Percentiles rank a stretch among this genome's conserved stretches.
Evolutionary conservation across 805 yeast genomes (phyloP).

Genomic region (Phaffomyces opuntiae): DNA sequence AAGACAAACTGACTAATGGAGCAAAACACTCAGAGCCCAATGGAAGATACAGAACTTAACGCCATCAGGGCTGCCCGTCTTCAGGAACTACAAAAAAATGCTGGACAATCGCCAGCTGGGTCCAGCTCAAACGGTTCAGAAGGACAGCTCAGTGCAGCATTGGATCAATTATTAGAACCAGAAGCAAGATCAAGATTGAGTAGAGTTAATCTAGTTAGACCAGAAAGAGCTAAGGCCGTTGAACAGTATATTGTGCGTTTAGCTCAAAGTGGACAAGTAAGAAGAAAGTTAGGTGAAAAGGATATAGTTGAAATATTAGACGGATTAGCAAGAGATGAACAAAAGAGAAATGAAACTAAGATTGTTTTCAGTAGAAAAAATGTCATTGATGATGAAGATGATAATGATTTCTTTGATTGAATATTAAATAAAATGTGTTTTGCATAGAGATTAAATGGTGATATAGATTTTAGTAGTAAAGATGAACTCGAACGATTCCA

Average conservation of each 20-base stretch:
- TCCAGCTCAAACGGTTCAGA: not conserved
- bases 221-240: slow-evolving; percentile 85
- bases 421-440: too few species aligned
- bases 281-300: slow-evolving; percentile 66
- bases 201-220: slow-evolving; percentile 81
- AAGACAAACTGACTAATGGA: too few species aligned
- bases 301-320: slow-evolving; percentile 81
- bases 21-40: slow-evolving; percentile 18
- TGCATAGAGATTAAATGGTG: too few species aligned
- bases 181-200: slow-evolving; percentile 83
- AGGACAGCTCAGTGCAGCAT: slow-evolving; percentile 17
- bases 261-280: slow-evolving; percentile 69
- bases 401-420: slow-evolving; percentile 41
- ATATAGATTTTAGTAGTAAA: too few species aligned
- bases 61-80: slow-evolving; percentile 93
- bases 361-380: slow-evolving; percentile 36
- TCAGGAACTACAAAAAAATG: slow-evolving; percentile 65
- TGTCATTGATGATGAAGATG: slow-evolving; percentile 20
- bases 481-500: too few species aligned
- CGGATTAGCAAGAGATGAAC: slow-evolving; percentile 71
- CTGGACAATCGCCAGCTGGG: slow-evolving; percentile 24
- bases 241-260: slow-evolving; percentile 71
- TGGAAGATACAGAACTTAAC: slow-evolving; percentile 84
- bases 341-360: slow-evolving; percentile 53
- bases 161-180: slow-evolving; percentile 71